These are phyloP conservation scores for Kuraishia ogatae DNA, from an alignment of 805 yeast species.

Conservation along the genomic window DNA sequence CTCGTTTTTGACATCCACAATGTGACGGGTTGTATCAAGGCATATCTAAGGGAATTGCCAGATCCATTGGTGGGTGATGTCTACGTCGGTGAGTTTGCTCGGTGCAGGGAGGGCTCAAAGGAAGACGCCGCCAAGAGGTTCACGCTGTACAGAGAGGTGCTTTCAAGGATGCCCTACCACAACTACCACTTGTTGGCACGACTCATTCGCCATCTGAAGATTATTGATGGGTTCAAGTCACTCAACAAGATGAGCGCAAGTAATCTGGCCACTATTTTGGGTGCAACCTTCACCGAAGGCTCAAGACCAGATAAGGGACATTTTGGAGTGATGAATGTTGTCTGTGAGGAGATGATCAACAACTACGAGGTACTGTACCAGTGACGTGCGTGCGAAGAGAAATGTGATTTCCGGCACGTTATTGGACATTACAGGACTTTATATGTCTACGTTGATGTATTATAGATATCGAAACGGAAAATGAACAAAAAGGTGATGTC, in stretches of 20 bases:
- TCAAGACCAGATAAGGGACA: constrained; percentile 35
- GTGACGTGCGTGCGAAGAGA: too few species aligned
- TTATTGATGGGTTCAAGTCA: constrained; percentile 57
- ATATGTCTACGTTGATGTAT: too few species aligned
- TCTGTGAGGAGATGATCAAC: constrained; percentile 40
- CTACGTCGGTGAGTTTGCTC: constrained; percentile 50
- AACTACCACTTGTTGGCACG: constrained; percentile 64
- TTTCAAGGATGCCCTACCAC: constrained; percentile 43
- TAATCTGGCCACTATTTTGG: constrained; percentile 84
- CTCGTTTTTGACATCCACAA: constrained; percentile 67
- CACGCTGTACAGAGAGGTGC: constrained; percentile 13
- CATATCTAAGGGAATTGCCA: constrained; percentile 78
- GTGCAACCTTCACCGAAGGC: constrained; percentile 52
- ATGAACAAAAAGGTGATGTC: too few species aligned
- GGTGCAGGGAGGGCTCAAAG: constrained; percentile 17
- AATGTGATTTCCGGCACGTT: too few species aligned
- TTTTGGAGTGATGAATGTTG: constrained; percentile 47
- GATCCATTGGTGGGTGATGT: constrained; percentile 70
- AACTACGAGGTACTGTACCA: constrained; percentile 31
- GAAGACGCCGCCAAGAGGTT: constrained; percentile 15
- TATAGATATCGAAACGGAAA: too few species aligned
- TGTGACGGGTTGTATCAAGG: constrained; percentile 80
- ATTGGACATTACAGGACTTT: too few species aligned
- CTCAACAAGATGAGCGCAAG: constrained; percentile 82
- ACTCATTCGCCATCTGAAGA: constrained; percentile 59